Conservation (phyloP, 768 basidiomycete species). For the Tulasnella sp. region DNA sequence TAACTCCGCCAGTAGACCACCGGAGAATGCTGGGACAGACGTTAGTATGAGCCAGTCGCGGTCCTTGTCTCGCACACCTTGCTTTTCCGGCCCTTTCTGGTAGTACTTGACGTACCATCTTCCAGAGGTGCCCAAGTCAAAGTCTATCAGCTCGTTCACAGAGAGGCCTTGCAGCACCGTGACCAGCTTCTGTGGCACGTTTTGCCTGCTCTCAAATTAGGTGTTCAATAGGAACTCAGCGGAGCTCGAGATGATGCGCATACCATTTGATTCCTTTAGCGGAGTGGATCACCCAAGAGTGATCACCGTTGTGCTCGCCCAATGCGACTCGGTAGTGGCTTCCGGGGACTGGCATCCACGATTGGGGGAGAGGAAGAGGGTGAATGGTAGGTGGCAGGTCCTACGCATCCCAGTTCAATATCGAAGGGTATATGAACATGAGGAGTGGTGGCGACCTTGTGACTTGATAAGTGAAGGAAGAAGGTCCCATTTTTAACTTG, state of each 20-base stretch:
- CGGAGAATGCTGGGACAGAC: neutral
- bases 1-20: neutral
- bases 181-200: neutral
- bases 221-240: neutral
- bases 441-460: too few relatives aligned
- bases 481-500: too few relatives aligned
- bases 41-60: too few relatives aligned
- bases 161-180: neutral
- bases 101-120: constrained; percentile 1
- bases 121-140: neutral
- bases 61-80: neutral
- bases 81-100: neutral
- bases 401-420: too few relatives aligned
- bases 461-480: too few relatives aligned
- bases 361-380: too few relatives aligned
- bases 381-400: neutral
- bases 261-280: neutral
- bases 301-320: neutral
- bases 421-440: too few relatives aligned
- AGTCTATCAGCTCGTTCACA: neutral
- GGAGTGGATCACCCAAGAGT: neutral
- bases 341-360: neutral
- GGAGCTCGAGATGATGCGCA: neutral
- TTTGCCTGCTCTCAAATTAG: neutral
- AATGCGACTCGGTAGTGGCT: neutral